Base-by-base conservation (phyloP, 148 eudicot genomes). In the Camellia granthamiana region DNA sequence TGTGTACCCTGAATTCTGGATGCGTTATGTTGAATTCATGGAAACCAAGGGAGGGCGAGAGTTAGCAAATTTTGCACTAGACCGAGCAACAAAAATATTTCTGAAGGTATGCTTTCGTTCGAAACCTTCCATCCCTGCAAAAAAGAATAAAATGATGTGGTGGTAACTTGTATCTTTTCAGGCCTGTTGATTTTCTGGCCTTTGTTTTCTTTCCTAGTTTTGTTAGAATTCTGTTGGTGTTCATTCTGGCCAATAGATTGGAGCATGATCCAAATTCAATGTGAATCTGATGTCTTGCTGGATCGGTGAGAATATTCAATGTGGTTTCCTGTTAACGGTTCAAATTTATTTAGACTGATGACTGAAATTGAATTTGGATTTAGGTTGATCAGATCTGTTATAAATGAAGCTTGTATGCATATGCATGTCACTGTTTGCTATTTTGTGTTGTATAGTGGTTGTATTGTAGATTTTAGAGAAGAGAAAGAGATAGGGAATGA, bases 1-100 rank as follows among this genome's bases (percentile, higher is more conserved):
- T 68, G 82, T 71, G 83, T 95, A 92, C 81, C 92, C 97, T 47
- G 97, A 92, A 81, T 95, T 93, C 79, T 95, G 98, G 98, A 91
- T 93, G 90, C 98, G 97, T 51, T 95, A 95, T 87, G 97, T 92
- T 79, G 92, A 95, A 30, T 93, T 80, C 74, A 83, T 89, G 88
- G 93, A 95, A 81, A 82, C 90, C 21, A 93, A 87, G 78, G 94
- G 97, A 84, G 98, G 97, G 51, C 86, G 91, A 79, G 94, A 93
- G 77, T 73, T 95, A 73, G 94, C 93, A 76, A 82, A 79, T 78
- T 90, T 86, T 89, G 94, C 94, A 75, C 81, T 95, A 76, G 90
- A 86, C 23, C 84, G 97, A 72, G 97, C 97, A 72, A 89, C 93
- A 75, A 80, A 84, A 76, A 73, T 85, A 81, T 93, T 92, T 85